A percentile compares a stretch with the other conserved stretches of the same genome.
phyloP scores from a whole-genome alignment of 495 filamentous ascomycete genomes.

The Thermochaetoides thermophila region DNA sequence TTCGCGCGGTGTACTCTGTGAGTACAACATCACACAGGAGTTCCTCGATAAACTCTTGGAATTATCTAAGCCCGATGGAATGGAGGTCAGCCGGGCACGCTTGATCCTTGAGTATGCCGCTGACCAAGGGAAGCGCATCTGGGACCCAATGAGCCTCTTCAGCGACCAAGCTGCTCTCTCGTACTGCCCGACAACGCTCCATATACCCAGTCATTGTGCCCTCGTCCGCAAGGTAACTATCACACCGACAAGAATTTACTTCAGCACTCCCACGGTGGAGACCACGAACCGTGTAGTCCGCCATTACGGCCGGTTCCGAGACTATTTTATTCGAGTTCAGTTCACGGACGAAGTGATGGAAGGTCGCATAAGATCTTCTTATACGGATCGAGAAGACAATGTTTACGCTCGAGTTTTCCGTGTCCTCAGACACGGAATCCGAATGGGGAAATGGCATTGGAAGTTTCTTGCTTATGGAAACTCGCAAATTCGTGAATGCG shows the following conservation, averaged over 20 bases:
- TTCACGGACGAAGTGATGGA: slow-evolving; percentile 66
- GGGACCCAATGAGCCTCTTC: slow-evolving; percentile 66
- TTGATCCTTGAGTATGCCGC: slow-evolving; percentile 27
- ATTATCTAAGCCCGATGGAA: slow-evolving; percentile 18
- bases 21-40: slow-evolving; percentile 49
- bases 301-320: slow-evolving; percentile 47
- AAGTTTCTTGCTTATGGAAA: slow-evolving; percentile 92
- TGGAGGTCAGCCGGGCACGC: slow-evolving; percentile 17
- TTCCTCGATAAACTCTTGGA: slow-evolving; percentile 49
- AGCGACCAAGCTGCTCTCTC: slow-evolving; percentile 28
- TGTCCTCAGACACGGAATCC: slow-evolving; percentile 63
- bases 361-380: slow-evolving; percentile 30
- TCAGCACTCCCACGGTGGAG: slow-evolving; percentile 62
- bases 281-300: slow-evolving; percentile 79
- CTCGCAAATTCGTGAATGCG: slow-evolving; percentile 85
- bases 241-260: slow-evolving; percentile 72
- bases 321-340: slow-evolving; percentile 80
- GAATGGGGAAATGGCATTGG: slow-evolving; percentile 64
- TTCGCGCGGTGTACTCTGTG: slow-evolving; percentile 63
- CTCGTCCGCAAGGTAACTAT: slow-evolving; percentile 59
- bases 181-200: slow-evolving; percentile 32
- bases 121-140: slow-evolving; percentile 39
- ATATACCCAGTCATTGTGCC: slow-evolving; percentile 56
- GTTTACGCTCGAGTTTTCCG: slow-evolving; percentile 60
- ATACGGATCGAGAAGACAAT: slow-evolving; percentile 43